Evolutionary conservation across 164 flowering plant species (phyloP).

Genomic region (Amborella trichopoda): DNA sequence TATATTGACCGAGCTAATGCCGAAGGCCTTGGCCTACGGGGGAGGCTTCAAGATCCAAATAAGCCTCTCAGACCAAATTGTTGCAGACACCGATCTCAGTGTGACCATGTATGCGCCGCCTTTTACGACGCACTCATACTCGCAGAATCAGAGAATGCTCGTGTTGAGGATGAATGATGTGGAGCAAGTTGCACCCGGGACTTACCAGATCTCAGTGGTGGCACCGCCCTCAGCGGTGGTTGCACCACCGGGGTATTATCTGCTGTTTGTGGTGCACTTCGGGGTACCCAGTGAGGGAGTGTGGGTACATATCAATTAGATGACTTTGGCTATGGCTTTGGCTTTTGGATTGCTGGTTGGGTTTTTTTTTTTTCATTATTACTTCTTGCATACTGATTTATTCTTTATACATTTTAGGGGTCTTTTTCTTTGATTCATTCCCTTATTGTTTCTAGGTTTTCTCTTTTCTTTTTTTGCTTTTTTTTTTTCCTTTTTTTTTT

Average conservation of each 20-base stretch:
- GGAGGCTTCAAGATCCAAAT: conserved; percentile 13
- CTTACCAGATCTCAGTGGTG: conserved; percentile 8
- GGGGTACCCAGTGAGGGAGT: conserved; percentile 41
- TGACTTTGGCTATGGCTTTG: background rate
- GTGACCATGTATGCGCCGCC: conserved; percentile 61
- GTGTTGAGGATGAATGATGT: conserved; percentile 9
- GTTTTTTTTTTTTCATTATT: background rate
- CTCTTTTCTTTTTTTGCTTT: too few relatives aligned
- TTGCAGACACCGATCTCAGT: conserved; percentile 12
- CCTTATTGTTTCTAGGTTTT: too few relatives aligned
- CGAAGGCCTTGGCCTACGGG: conserved; percentile 18
- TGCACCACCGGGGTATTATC: conserved; percentile 54
- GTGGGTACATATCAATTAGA: conserved; percentile 32
- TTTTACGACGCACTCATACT: conserved; percentile 72
- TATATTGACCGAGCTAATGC: conserved; percentile 1
- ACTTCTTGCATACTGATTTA: background rate
- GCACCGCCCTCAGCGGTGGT: conserved; percentile 21
- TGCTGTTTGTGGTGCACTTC: conserved; percentile 35
- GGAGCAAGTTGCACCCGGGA: background rate
- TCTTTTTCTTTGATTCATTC: background rate
- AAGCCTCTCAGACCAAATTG: background rate
- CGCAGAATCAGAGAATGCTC: conserved; percentile 59
- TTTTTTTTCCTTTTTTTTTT: too few relatives aligned
- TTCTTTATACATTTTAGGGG: background rate
- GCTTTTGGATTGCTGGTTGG: background rate